Percentiles rank a stretch among this genome's conserved stretches.
Conservation (phyloP, 805 yeast species). For the Sugiyamaella boreocaroliniensis region DNA sequence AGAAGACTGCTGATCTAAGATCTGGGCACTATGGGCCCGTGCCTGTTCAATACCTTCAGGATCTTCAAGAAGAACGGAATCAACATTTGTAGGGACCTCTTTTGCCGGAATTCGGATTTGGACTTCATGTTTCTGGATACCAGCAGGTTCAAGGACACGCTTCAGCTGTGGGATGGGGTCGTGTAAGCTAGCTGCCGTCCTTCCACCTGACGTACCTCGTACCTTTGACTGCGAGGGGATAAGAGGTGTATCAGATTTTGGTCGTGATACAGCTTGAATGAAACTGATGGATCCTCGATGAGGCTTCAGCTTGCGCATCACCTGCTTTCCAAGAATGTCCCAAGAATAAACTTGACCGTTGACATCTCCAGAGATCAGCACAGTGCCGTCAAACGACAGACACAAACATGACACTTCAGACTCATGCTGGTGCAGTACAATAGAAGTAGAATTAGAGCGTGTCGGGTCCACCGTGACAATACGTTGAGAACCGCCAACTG, state of each 20-base stretch:
- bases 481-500: slow-evolving; percentile 57
- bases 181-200: slow-evolving; percentile 2
- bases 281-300: slow-evolving; percentile 20
- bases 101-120: slow-evolving; percentile 10
- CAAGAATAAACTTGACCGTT: slow-evolving; percentile 60
- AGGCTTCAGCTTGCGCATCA: slow-evolving; percentile 24
- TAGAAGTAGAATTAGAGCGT: slow-evolving; percentile 10
- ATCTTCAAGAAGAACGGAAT: not conserved
- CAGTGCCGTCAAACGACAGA: slow-evolving; percentile 69
- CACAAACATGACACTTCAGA: slow-evolving; percentile 46
- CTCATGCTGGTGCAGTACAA: slow-evolving; percentile 22
- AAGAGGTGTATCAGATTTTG: not conserved
- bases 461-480: slow-evolving; percentile 33
- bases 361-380: slow-evolving; percentile 64
- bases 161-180: slow-evolving; percentile 25
- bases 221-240: slow-evolving; percentile 5
- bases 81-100: not conserved
- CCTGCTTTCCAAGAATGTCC: slow-evolving; percentile 44
- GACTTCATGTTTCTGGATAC: not conserved
- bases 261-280: slow-evolving; percentile 13
- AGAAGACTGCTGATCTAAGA: slow-evolving; percentile 8
- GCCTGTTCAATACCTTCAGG: slow-evolving; percentile 5
- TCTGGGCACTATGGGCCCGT: slow-evolving; percentile 3
- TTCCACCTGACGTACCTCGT: not conserved
- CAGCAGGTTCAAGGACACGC: slow-evolving; percentile 10